phyloP scores from a whole-genome alignment of 2,329 filamentous ascomycete species.

The Aspergillus persii region DNA sequence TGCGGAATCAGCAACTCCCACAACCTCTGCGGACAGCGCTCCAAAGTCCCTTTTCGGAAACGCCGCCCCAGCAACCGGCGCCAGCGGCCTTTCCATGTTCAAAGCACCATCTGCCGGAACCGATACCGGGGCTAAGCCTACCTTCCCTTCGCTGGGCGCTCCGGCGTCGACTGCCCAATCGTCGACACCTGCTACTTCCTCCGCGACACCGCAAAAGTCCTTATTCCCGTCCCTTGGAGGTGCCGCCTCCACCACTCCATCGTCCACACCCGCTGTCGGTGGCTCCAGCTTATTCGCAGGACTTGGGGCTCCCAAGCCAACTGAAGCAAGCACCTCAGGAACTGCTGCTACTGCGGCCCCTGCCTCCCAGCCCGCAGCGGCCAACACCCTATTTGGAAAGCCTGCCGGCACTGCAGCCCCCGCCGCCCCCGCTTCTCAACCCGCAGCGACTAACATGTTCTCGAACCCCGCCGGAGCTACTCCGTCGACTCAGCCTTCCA shows the following conservation, averaged over 20 bases:
- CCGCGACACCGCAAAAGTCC: constrained; percentile 35
- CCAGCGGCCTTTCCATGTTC: constrained; percentile 26
- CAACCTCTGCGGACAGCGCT: constrained; percentile 22
- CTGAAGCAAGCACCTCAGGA: constrained; percentile 26
- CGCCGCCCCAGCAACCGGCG: constrained; percentile 15
- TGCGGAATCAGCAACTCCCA: constrained; percentile 27
- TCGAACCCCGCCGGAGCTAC: constrained; percentile 27
- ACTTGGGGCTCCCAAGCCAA: constrained; percentile 28
- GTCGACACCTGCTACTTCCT: constrained; percentile 26
- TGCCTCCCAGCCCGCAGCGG: constrained; percentile 20
- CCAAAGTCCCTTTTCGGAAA: constrained; percentile 30
- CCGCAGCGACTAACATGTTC: constrained; percentile 20
- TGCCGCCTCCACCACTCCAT: constrained; percentile 29
- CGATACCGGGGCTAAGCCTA: constrained; percentile 25
- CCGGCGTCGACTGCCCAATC: constrained; percentile 19
- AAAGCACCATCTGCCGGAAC: constrained; percentile 25
- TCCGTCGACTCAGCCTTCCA: constrained; percentile 22
- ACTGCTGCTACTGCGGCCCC: constrained; percentile 26
- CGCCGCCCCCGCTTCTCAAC: constrained; percentile 18
- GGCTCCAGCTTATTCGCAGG: constrained; percentile 28
- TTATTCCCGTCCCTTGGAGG: constrained; percentile 31
- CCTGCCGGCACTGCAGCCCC: constrained; percentile 21
- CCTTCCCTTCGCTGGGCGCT: constrained; percentile 25
- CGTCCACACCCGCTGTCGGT: constrained; percentile 32
- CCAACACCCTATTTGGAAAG: constrained; percentile 26